phyloP scores from a whole-genome alignment of 345 rosid genomes.

The Clausena lansium region DNA sequence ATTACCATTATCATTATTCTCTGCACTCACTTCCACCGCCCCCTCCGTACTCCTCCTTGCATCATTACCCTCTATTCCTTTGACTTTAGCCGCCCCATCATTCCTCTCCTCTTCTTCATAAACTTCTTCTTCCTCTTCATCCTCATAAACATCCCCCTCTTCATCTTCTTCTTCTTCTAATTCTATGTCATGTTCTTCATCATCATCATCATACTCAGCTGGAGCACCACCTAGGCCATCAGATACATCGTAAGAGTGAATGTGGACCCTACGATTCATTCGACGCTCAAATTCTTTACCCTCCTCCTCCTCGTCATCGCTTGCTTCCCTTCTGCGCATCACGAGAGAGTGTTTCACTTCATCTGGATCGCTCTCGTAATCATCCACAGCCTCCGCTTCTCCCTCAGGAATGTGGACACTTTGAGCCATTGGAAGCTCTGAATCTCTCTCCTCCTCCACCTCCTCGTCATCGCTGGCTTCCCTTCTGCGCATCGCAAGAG shows the following conservation, averaged over 20 bases:
- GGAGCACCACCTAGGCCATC: slow-evolving; percentile 65
- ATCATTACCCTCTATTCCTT: slow-evolving; percentile 20
- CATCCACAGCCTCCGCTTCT: slow-evolving; percentile 34
- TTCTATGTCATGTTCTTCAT: slow-evolving; percentile 30
- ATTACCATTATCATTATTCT: slow-evolving; percentile 7
- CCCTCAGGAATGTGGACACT: too few relatives aligned
- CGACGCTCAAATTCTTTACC: not conserved
- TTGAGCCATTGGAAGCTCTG: not conserved
- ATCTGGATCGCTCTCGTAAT: slow-evolving; percentile 89
- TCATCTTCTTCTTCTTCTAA: slow-evolving; percentile 26
- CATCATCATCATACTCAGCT: slow-evolving; percentile 47
- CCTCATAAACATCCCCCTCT: slow-evolving; percentile 39
- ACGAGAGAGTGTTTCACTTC: slow-evolving; percentile 65
- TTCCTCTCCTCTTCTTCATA: slow-evolving; percentile 6
- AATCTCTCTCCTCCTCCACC: slow-evolving; percentile 4
- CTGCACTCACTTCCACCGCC: slow-evolving; percentile 14
- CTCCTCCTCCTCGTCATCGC: slow-evolving; percentile 76
- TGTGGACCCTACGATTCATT: slow-evolving; percentile 35
- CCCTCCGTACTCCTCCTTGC: slow-evolving; percentile 29
- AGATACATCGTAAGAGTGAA: slow-evolving; percentile 61
- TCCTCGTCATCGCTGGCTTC: slow-evolving; percentile 91
- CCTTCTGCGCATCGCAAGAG: slow-evolving; percentile 62
- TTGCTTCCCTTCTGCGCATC: slow-evolving; percentile 68
- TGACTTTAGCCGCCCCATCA: not conserved
- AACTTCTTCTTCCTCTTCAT: slow-evolving; percentile 28